Evolutionary conservation across 176 grass and related monocot species (phyloP), one percentile per base, ranked within the genome.

Genomic region (Musa schizocarpa): DNA sequence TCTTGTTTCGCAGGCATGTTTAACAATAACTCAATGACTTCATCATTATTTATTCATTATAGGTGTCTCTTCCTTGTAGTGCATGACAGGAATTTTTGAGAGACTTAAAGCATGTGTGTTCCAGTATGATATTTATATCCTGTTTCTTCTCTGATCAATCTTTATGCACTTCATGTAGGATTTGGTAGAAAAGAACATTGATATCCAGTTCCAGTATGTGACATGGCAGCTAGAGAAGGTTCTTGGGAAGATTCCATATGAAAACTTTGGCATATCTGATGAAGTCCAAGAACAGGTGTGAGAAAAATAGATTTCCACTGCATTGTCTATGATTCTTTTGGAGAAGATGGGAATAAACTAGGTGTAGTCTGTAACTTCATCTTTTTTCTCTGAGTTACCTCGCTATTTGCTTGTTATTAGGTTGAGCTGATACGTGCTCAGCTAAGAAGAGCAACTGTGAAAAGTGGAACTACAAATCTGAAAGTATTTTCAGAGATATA

Each of bases 271-370:
- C 77, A 94, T 99, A 81, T 94, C 90, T 62, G 90, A 99, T 86
- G 95, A 99, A 94, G 89, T 99, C 78, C 95, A 99, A 89, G 95
- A 99, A 86, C 90, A 94, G 88, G 95, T 99, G 90, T 64, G 52
- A 53, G 43, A 58, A 16, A 52, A 71, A 34, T 76, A 82, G 72
- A 81, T 12, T 34, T 63, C 22, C 29, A 20, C 71, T 48, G 27
- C 62, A 56, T 20, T 19, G 68, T 65, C 21, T 70, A 68, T 34
- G 29, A 16, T 68, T 14, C 20, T n/a, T 23, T 10, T 25, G 11
- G 17, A 34, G 65, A 68, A 25, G 9, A 43, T 34, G 50, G 26
- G 29, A 49, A 43, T 74, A 9, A 6, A 10, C 24, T 50, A 76
- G 2, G 68, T 75, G 71, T 43, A 43, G 68, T 19, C 68, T 55